phyloP scores from a whole-genome alignment of 1,284 basidiomycete genomes.

The Apiotrichum laibachii region DNA sequence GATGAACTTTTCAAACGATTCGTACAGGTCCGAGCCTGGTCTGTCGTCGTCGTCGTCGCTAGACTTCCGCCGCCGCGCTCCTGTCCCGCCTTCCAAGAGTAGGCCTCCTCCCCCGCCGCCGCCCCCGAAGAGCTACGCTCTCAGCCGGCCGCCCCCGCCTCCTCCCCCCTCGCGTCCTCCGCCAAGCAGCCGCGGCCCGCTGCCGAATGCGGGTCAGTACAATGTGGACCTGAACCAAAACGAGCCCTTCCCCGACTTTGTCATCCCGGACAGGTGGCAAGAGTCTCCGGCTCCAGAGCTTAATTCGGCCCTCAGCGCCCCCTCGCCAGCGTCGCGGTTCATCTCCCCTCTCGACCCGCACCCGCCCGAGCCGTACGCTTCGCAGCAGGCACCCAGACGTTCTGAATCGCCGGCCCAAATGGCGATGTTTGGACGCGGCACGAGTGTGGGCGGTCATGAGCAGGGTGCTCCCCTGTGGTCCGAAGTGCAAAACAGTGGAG shows the following conservation, averaged over 20 bases:
- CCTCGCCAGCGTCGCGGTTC: background rate
- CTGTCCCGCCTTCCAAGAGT: slow-evolving; percentile 25
- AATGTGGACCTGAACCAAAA: no score
- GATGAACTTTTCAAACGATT: background rate
- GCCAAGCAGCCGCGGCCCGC: background rate
- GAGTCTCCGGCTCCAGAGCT: no score
- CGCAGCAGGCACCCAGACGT: no score
- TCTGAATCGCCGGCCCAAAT: no score
- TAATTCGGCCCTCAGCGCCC: background rate
- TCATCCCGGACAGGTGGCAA: no score
- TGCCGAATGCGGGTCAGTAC: background rate
- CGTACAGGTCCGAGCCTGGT: background rate
- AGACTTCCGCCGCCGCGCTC: slow-evolving; percentile 2
- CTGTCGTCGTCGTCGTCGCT: slow-evolving; percentile 21
- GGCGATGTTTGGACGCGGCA: no score
- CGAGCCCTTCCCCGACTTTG: no score
- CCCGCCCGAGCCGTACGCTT: background rate
- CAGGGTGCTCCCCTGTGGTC: no score
- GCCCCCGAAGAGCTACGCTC: background rate
- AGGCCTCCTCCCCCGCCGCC: slow-evolving; percentile 9
- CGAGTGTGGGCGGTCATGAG: no score
- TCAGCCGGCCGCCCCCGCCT: background rate
- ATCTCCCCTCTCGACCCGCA: slow-evolving; percentile 1
- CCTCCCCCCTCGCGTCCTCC: background rate
- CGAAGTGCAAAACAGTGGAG: background rate